Conservation (phyloP, 2,329 filamentous ascomycete genomes). For the Hypomyces perniciosus region DNA sequence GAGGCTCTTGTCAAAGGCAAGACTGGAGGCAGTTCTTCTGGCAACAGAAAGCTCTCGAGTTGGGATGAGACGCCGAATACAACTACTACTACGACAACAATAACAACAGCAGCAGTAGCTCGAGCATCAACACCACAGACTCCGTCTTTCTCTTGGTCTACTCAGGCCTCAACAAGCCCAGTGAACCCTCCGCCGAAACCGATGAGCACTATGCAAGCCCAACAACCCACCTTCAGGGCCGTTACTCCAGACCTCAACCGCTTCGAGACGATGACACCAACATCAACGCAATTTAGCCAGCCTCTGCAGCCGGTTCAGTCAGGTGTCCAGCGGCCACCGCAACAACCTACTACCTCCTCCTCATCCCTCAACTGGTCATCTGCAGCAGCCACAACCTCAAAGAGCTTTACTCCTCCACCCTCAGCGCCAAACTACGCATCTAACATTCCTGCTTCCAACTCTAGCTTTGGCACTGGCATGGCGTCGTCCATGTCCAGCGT, state of each 20-base stretch:
- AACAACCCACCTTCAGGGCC: conserved; percentile 44
- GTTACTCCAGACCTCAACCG: conserved; percentile 53
- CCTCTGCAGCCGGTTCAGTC: conserved; percentile 44
- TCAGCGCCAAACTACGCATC: conserved; percentile 25
- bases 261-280: conserved; percentile 51
- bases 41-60: conserved; percentile 34
- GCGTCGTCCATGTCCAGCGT: conserved; percentile 42
- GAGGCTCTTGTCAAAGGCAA: conserved; percentile 80
- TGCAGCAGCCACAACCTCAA: conserved; percentile 27
- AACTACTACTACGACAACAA: conserved; percentile 22
- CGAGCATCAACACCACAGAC: conserved; percentile 35
- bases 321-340: conserved; percentile 22
- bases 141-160: conserved; percentile 59
- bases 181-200: conserved; percentile 26
- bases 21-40: conserved; percentile 29
- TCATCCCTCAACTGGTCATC: conserved; percentile 49
- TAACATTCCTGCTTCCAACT: conserved; percentile 22
- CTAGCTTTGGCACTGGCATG: conserved; percentile 30
- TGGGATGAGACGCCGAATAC: conserved; percentile 43
- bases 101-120: conserved; percentile 2
- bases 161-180: conserved; percentile 40
- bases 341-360: conserved; percentile 19
- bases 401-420: conserved; percentile 17
- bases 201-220: conserved; percentile 28
- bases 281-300: conserved; percentile 57